A percentile compares a stretch with the other conserved stretches of the same genome.
Evolutionary conservation across 192 early-diverging fungal genomes (phyloP).

Genomic region (Radiomyces spectabilis): DNA sequence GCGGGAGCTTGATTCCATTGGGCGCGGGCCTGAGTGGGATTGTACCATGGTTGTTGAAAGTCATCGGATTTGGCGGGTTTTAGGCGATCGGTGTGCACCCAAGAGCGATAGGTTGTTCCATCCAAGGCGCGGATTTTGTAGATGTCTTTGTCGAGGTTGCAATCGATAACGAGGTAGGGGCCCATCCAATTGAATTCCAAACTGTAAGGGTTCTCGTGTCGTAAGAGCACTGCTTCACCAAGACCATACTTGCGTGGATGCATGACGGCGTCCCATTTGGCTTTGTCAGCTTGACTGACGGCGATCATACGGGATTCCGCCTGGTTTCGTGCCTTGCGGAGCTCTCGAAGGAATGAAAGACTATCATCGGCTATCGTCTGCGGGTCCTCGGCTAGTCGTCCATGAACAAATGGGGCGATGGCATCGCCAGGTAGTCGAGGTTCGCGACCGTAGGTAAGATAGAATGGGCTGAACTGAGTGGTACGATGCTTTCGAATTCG

Average conservation of each 20-base stretch:
- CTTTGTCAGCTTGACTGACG: neutral
- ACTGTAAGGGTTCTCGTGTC: neutral
- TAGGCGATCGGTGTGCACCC: neutral
- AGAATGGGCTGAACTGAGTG: too few relatives aligned
- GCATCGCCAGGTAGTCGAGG: too few relatives aligned
- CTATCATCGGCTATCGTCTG: neutral
- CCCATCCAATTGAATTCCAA: slow-evolving; percentile 5
- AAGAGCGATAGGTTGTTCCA: neutral
- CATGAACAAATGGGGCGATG: too few relatives aligned
- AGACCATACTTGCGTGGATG: neutral
- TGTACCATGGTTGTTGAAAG: neutral
- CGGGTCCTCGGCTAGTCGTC: neutral
- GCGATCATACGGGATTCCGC: neutral
- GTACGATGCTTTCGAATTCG: too few relatives aligned
- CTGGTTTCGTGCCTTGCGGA: neutral
- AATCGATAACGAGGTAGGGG: neutral
- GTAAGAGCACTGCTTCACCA: slow-evolving; percentile 1
- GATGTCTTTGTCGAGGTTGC: neutral
- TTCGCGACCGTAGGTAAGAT: too few relatives aligned
- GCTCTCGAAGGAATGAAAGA: too few relatives aligned
- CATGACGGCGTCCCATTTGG: neutral
- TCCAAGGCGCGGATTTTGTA: neutral
- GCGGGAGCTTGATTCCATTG: neutral
- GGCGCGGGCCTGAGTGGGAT: neutral
- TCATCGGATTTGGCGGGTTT: neutral